These are phyloP conservation scores for Gymnopilus dilepis DNA, from an alignment of 768 basidiomycete species.

Conservation along the genomic window DNA sequence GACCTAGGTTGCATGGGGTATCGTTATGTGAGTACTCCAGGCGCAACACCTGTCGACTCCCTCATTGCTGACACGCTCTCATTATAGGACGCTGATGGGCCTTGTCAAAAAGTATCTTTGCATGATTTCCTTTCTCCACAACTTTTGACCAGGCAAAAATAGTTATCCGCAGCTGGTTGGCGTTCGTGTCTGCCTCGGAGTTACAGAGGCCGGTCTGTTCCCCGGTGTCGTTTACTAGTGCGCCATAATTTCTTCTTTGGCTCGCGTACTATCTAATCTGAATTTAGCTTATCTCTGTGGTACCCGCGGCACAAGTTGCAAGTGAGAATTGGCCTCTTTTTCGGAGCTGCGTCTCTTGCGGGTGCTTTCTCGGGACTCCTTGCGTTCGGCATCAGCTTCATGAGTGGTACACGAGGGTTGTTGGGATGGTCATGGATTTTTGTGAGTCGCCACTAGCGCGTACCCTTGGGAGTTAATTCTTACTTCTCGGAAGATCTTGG, in stretches of 20 bases:
- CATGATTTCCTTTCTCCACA: background rate
- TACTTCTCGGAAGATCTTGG: constrained; percentile 52
- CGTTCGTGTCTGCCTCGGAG: constrained; percentile 60
- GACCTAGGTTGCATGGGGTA: constrained; percentile 64
- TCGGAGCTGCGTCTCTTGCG: constrained; percentile 65
- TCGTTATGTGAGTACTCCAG: constrained; percentile 53
- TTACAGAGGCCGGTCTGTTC: constrained; percentile 74
- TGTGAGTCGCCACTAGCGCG: constrained; percentile 36
- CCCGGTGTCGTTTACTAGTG: constrained; percentile 80
- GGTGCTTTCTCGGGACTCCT: constrained; percentile 68
- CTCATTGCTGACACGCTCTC: constrained; percentile 3
- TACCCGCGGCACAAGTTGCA: constrained; percentile 69
- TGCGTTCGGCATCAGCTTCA: constrained; percentile 59
- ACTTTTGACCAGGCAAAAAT: constrained; percentile 3
- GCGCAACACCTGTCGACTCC: background rate
- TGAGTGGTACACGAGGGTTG: constrained; percentile 50
- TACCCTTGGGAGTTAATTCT: background rate
- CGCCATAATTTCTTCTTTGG: constrained; percentile 18
- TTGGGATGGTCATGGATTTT: constrained; percentile 76
- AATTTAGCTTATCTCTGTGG: constrained; percentile 63
- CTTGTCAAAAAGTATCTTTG: constrained; percentile 62
- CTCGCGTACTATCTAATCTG: background rate
- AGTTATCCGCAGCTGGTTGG: constrained; percentile 70
- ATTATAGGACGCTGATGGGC: constrained; percentile 63
- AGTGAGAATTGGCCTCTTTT: constrained; percentile 65